Evolutionary conservation across 2,329 filamentous ascomycete species (phyloP), one percentile per base, ranked within the genome.

Genomic region (Epichloe brachyelytri): DNA sequence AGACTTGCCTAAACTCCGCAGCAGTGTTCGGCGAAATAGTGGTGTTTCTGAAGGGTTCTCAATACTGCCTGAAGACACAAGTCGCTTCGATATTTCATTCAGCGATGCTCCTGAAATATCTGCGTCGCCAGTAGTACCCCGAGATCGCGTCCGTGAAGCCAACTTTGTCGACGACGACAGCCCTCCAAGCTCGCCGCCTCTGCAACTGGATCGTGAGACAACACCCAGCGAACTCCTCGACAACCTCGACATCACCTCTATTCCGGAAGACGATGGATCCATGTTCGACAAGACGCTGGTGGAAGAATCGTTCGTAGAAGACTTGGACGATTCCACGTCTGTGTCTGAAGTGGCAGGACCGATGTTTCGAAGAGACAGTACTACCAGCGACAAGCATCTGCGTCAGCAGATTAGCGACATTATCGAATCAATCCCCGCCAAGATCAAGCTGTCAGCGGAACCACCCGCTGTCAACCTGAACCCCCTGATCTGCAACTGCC

Each of bases 401-500:
- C 86, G 88, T 57, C 80, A 83, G 55, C 88, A 90, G 62, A 90
- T 95, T 46, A 85, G 80, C 60, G 80, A 85, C 48, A 86, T 94
- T 51, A 76, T 94, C 39, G 80, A 81, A 52, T 84, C 77, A 19
- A 86, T 94, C 55, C 88, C 88, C 2, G 83, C 84, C 34, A 82
- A 83, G 55, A 94, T 97, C 59, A 83, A 82, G 48, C 74, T 96
- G 41, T 80, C 80, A 1, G 74, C 76, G 2, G 76, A 77, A 47
- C 69, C 74, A 2, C 60, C 71, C 19, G 55, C 67, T 7, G 67
- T 78, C 54, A 76, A 78, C 46, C 64, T 82, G 50, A 81, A 82
- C 60, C 78, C 78, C 78, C 78, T 0, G 78, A 81, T 53, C 65
- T 81, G 41, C 72, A 75, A 50, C 64, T 76, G 39, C 78, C 74